Conservation (phyloP, 2,329 filamentous ascomycete genomes). For the Aspergillus costaricaensis region DNA sequence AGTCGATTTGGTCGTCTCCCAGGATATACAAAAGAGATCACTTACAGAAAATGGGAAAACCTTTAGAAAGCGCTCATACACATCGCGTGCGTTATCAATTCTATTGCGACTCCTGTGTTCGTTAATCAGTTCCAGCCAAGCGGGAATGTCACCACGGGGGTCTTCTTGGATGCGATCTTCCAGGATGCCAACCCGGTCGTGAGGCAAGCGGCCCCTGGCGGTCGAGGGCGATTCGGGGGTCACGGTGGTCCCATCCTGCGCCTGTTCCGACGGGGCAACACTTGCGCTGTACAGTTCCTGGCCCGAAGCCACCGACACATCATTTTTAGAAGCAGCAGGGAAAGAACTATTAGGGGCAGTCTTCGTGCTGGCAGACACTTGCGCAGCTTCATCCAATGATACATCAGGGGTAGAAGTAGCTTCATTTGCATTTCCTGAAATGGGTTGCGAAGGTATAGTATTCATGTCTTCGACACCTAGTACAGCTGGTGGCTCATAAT, state of each 20-base stretch:
- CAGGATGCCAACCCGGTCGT: conserved; percentile 75
- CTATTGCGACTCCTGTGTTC: conserved; percentile 82
- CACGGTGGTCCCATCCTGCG: conserved; percentile 40
- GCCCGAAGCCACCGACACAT: conserved; percentile 38
- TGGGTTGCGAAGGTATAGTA: conserved; percentile 54
- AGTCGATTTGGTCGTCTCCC: conserved; percentile 26
- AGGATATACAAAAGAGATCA: conserved; percentile 27
- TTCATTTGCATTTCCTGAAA: conserved; percentile 60
- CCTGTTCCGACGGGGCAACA: conserved; percentile 31
- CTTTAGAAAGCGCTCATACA: conserved; percentile 83
- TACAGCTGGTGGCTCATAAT: conserved; percentile 58
- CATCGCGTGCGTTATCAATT: conserved; percentile 74
- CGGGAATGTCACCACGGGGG: conserved; percentile 85
- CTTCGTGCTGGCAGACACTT: conserved; percentile 50
- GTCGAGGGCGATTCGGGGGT: conserved; percentile 48
- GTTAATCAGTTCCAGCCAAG: conserved; percentile 84
- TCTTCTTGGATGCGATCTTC: conserved; percentile 93
- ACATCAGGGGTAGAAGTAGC: conserved; percentile 59
- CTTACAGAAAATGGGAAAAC: conserved; percentile 90
- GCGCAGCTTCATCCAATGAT: conserved; percentile 60
- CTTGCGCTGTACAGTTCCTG: conserved; percentile 41
- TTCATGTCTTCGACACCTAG: conserved; percentile 52
- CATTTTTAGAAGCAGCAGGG: conserved; percentile 49
- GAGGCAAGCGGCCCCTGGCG: conserved; percentile 60
- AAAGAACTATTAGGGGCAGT: conserved; percentile 55